These are phyloP conservation scores for Sequoia sempervirens DNA, from an alignment of 75 land plant genomes.

Conservation along the genomic window DNA sequence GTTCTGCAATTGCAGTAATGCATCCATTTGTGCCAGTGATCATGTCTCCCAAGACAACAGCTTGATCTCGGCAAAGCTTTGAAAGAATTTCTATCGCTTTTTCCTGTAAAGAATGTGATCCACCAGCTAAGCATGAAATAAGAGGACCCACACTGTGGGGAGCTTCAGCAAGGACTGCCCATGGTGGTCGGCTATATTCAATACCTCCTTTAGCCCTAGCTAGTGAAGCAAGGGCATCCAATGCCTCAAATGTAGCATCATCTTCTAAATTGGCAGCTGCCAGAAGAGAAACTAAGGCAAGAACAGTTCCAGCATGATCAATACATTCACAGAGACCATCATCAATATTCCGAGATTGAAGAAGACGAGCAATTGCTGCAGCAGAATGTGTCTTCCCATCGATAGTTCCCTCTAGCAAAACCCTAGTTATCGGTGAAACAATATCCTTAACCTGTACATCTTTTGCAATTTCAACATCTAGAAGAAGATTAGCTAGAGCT, in stretches of 20 bases:
- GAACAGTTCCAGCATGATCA: conserved; percentile 80
- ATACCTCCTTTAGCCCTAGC: conserved; percentile 60
- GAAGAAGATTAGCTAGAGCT: conserved; percentile 84
- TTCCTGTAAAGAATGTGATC: conserved; percentile 66
- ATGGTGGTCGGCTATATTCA: conserved; percentile 57
- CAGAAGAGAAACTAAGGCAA: conserved; percentile 75
- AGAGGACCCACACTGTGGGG: conserved; percentile 73
- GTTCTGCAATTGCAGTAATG: conserved; percentile 69
- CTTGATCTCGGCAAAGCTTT: conserved; percentile 79
- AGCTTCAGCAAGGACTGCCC: conserved; percentile 77
- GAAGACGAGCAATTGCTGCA: conserved; percentile 81
- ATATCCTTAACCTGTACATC: conserved; percentile 78
- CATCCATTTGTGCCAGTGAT: conserved; percentile 61
- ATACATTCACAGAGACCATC: conserved; percentile 59
- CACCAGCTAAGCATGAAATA: conserved; percentile 66
- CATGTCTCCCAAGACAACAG: conserved; percentile 57
- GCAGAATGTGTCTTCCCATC: conserved; percentile 88
- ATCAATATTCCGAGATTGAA: conserved; percentile 54
- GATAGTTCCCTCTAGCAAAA: conserved; percentile 72
- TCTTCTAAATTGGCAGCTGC: conserved; percentile 47
- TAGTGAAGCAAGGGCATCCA: conserved; percentile 81
- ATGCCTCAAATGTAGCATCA: conserved; percentile 68
- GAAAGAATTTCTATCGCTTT: conserved; percentile 91
- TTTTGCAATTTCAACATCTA: conserved; percentile 64
- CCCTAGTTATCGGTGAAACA: conserved; percentile 72